Evolutionary conservation across 768 basidiomycete genomes (phyloP).

Genomic region (Mycena sanguinolenta): DNA sequence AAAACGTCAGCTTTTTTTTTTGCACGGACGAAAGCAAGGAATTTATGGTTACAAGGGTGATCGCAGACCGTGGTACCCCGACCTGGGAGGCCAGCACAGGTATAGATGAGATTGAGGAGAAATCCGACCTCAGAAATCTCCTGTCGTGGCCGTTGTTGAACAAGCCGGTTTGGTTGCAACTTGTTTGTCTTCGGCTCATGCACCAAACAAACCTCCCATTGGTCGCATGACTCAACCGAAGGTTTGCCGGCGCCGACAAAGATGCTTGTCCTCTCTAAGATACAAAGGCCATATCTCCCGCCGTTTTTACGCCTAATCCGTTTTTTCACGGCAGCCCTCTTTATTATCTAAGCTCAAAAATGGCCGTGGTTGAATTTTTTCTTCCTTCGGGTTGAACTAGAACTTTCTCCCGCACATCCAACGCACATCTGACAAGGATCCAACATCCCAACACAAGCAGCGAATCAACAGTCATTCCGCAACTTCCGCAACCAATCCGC

Average conservation of each 20-base stretch:
- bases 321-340: too few species aligned
- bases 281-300: not conserved
- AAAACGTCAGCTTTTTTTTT: slow-evolving; percentile 31
- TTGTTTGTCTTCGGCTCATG: slow-evolving; percentile 7
- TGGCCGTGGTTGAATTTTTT: slow-evolving; percentile 9
- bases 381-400: not conserved
- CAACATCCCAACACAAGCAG: not conserved
- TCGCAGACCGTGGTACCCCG: not conserved
- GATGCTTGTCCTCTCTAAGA: slow-evolving; percentile 11
- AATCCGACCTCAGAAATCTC: slow-evolving; percentile 24
- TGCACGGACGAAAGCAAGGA: slow-evolving; percentile 1
- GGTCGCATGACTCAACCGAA: slow-evolving; percentile 20
- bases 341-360: not conserved
- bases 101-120: slow-evolving; percentile 11
- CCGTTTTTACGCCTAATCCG: not conserved
- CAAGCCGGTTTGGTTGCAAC: slow-evolving; percentile 30
- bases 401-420: not conserved
- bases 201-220: slow-evolving; percentile 18
- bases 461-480: not conserved
- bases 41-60: not conserved
- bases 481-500: not conserved
- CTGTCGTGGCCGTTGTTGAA: slow-evolving; percentile 31
- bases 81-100: slow-evolving; percentile 25
- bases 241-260: slow-evolving; percentile 6
- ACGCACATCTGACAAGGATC: slow-evolving; percentile 18